Conservation (phyloP, 2,329 filamentous ascomycete genomes). For the Hypoxylon sp. region DNA sequence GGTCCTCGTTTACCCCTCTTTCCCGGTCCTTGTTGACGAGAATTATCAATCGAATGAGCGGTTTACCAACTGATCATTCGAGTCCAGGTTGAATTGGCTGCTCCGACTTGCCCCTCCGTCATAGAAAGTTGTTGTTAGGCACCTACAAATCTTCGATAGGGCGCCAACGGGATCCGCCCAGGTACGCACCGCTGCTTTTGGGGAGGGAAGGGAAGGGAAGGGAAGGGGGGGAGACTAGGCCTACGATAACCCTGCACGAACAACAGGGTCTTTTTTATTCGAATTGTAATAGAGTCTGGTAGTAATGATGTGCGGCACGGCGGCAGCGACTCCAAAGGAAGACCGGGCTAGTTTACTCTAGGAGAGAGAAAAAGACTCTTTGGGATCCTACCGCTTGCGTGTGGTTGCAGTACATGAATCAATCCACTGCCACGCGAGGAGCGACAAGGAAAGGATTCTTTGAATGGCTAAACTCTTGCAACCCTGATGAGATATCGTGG, state of each 20-base stretch:
- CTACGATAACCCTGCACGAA: too few species aligned
- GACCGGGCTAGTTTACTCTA: too few species aligned
- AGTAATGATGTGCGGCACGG: slow-evolving; percentile 22
- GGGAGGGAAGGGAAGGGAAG: too few species aligned
- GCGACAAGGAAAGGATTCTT: slow-evolving; percentile 22
- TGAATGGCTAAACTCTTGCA: slow-evolving; percentile 11
- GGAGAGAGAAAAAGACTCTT: too few species aligned
- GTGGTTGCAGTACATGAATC: slow-evolving; percentile 34
- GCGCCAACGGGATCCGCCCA: slow-evolving; percentile 32
- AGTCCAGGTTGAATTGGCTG: slow-evolving; percentile 28
- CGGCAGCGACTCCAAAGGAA: slow-evolving; percentile 9
- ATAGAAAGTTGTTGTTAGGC: slow-evolving; percentile 31
- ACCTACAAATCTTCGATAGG: slow-evolving; percentile 27
- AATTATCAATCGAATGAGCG: slow-evolving; percentile 26
- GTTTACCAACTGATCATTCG: slow-evolving; percentile 18
- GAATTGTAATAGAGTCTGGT: too few species aligned
- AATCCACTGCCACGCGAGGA: slow-evolving; percentile 37
- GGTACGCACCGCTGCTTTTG: slow-evolving; percentile 23
- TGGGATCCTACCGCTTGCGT: slow-evolving; percentile 20
- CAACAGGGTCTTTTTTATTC: too few species aligned
- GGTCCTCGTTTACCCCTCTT: slow-evolving; percentile 26
- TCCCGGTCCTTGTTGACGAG: slow-evolving; percentile 18
- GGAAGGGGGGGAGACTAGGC: too few species aligned
- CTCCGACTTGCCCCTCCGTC: slow-evolving; percentile 28
- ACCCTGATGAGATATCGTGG: slow-evolving; percentile 9